Evolutionary conservation across 371 early-diverging fungal genomes (phyloP).

Genomic region (Haplosporangium sp.): DNA sequence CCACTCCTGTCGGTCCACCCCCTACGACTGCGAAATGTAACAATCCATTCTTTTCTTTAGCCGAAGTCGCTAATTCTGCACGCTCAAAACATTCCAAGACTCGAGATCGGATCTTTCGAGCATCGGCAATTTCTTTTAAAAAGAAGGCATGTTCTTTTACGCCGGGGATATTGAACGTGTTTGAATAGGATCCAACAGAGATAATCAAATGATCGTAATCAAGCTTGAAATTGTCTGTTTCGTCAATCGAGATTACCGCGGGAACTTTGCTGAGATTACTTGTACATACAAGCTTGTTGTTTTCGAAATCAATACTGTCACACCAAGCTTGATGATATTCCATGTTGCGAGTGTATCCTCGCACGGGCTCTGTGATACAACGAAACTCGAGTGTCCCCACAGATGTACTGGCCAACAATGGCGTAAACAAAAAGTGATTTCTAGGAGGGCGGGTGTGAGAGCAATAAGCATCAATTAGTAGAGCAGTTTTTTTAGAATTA

Average conservation of each 20-base stretch:
- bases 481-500: background rate
- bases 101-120: conserved; percentile 75
- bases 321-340: conserved; percentile 77
- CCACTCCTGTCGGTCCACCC: conserved; percentile 84
- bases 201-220: conserved; percentile 86
- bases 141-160: conserved; percentile 80
- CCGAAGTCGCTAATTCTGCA: conserved; percentile 75
- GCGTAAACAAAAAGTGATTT: conserved; percentile 89
- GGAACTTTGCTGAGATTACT: conserved; percentile 35
- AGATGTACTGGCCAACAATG: conserved; percentile 82
- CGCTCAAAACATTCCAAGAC: conserved; percentile 85
- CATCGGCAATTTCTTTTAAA: conserved; percentile 82
- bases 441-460: conserved; percentile 25
- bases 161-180: conserved; percentile 87
- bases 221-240: conserved; percentile 54
- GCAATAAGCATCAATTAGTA: no score
- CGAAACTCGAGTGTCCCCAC: conserved; percentile 91
- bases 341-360: conserved; percentile 68
- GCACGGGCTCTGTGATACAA: conserved; percentile 80
- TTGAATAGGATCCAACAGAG: conserved; percentile 83
- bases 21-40: conserved; percentile 89
- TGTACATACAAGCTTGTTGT: conserved; percentile 57
- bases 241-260: conserved; percentile 2
- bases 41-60: conserved; percentile 76
- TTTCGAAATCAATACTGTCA: conserved; percentile 66